phyloP scores from a whole-genome alignment of 768 basidiomycete species.

The Rhodotorula toruloides region DNA sequence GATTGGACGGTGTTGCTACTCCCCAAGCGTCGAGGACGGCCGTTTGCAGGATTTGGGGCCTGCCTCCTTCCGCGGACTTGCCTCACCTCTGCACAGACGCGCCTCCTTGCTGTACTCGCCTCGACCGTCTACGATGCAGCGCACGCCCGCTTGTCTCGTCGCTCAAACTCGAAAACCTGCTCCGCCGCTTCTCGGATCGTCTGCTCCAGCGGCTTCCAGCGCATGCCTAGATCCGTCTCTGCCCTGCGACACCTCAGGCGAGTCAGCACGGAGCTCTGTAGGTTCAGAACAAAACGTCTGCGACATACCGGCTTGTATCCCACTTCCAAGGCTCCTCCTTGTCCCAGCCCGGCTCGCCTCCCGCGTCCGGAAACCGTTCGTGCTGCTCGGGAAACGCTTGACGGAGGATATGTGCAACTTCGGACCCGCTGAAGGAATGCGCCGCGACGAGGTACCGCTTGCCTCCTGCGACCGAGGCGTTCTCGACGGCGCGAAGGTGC shows the following conservation, averaged over 20 bases:
- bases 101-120: no score
- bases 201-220: constrained; percentile 4
- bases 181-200: background rate
- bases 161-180: constrained; percentile 4
- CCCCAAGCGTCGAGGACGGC: no score
- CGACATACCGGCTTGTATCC: constrained; percentile 1
- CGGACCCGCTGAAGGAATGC: background rate
- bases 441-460: constrained; percentile 19
- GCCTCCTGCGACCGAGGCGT: background rate
- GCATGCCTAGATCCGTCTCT: background rate
- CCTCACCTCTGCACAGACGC: no score
- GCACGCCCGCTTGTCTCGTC: background rate
- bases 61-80: no score
- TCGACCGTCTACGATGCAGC: no score
- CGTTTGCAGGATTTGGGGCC: no score
- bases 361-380: background rate
- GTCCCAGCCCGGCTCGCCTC: background rate
- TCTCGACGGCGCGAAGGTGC: constrained; percentile 8
- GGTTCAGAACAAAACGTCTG: background rate
- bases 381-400: constrained; percentile 13
- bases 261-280: background rate
- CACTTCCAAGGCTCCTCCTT: background rate
- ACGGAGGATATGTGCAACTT: background rate
- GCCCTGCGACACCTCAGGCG: background rate
- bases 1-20: no score